Evolutionary conservation across 2,329 filamentous ascomycete species (phyloP).

Genomic region (Periglandula ipomoeae): DNA sequence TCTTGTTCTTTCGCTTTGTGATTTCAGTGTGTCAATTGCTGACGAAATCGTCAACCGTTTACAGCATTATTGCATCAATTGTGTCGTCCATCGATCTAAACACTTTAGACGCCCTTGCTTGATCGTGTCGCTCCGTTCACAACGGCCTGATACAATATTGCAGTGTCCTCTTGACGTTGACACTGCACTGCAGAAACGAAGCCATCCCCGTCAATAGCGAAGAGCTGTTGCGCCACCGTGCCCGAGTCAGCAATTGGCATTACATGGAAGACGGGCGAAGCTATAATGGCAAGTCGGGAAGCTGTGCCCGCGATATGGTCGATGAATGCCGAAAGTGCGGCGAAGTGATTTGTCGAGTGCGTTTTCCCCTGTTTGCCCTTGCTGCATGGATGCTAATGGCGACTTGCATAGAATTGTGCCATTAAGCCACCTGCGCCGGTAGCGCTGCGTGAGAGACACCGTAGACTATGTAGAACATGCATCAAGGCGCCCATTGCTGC

Average conservation of each 20-base stretch:
- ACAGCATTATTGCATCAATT: constrained; percentile 70
- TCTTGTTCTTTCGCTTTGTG: background rate
- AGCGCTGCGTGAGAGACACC: constrained; percentile 64
- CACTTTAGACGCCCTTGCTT: constrained; percentile 72
- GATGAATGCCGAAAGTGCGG: constrained; percentile 71
- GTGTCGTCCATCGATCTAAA: constrained; percentile 77
- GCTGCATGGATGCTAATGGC: constrained; percentile 6
- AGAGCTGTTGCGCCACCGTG: constrained; percentile 46
- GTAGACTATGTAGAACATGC: constrained; percentile 71
- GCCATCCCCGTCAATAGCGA: constrained; percentile 42
- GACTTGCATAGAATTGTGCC: constrained; percentile 64
- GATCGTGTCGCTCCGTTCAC: constrained; percentile 72
- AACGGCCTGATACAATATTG: constrained; percentile 72
- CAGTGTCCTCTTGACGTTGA: constrained; percentile 60
- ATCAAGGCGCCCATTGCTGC: constrained; percentile 57
- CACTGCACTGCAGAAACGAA: constrained; percentile 74
- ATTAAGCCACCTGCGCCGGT: constrained; percentile 67
- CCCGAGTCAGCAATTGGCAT: constrained; percentile 48
- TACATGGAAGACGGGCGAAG: constrained; percentile 48
- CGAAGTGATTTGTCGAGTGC: constrained; percentile 71
- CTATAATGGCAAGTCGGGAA: constrained; percentile 58
- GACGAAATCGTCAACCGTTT: background rate
- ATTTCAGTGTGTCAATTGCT: background rate
- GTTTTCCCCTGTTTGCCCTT: constrained; percentile 16
- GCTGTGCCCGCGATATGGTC: constrained; percentile 83